phyloP scores from a whole-genome alignment of 495 filamentous ascomycete genomes.

The Podospora comata region DNA sequence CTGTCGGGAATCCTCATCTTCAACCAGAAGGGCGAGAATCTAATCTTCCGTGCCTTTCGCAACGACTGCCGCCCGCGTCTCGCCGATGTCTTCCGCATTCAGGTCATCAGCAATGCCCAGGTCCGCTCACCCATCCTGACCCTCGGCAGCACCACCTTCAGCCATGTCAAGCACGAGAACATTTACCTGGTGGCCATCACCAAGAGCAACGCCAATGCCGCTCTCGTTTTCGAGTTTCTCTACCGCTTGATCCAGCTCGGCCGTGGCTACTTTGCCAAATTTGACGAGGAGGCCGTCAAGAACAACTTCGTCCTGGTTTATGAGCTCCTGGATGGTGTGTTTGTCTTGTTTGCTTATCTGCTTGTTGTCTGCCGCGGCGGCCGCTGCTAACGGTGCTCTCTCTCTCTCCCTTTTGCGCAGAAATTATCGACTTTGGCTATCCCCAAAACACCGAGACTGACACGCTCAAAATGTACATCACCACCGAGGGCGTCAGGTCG shows the following conservation, averaged over 20 bases:
- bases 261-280: constrained; percentile 96
- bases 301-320: constrained; percentile 99
- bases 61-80: constrained; percentile 95
- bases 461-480: constrained; percentile 99
- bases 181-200: constrained; percentile 98
- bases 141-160: constrained; percentile 95
- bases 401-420: constrained; percentile 41
- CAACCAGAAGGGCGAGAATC: constrained; percentile 99
- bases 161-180: constrained; percentile 99
- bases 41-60: constrained; percentile 97
- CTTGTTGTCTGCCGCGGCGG: background rate
- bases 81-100: constrained; percentile 98
- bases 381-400: background rate
- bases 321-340: constrained; percentile 88
- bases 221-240: constrained; percentile 96
- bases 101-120: constrained; percentile 98
- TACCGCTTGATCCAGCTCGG: constrained; percentile 88
- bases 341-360: background rate
- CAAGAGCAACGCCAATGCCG: constrained; percentile 99
- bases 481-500: constrained; percentile 96
- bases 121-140: constrained; percentile 97
- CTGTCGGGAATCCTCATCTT: constrained; percentile 95
- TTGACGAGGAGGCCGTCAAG: constrained; percentile 99
- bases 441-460: constrained; percentile 99
- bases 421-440: constrained; percentile 99